phyloP scores from a whole-genome alignment of 208 protist species.

The Balamuthia mandrillaris region DNA sequence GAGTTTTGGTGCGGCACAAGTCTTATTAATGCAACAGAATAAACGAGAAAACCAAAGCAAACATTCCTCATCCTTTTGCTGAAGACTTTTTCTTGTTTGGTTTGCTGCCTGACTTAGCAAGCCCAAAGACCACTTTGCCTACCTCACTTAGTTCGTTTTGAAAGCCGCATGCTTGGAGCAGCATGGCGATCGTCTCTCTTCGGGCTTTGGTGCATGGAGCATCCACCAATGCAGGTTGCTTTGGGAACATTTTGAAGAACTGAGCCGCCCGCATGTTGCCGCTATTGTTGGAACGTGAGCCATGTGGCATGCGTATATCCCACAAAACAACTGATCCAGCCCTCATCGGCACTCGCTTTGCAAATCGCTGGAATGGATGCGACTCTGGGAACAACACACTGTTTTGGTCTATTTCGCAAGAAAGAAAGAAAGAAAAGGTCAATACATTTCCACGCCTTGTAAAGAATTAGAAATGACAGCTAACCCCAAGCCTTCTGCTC shows the following conservation, averaged over 20 bases:
- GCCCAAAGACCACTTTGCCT: not conserved
- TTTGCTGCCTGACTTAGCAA: too few species aligned
- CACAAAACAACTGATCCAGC: not conserved
- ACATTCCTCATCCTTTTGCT: too few species aligned
- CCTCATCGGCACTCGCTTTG: not conserved
- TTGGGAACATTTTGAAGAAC: constrained; percentile 1
- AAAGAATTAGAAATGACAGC: not conserved
- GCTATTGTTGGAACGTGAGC: not conserved
- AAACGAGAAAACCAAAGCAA: too few species aligned
- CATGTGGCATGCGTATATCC: not conserved
- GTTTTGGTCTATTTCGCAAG: not conserved
- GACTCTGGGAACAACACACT: not conserved
- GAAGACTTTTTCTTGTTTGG: too few species aligned
- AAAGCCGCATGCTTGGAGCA: not conserved
- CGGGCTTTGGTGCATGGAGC: not conserved
- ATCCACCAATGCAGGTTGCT: not conserved
- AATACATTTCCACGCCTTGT: not conserved
- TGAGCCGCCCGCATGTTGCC: not conserved
- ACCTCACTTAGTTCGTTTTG: not conserved
- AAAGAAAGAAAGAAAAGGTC: not conserved
- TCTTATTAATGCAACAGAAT: too few species aligned
- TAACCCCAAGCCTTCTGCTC: not conserved
- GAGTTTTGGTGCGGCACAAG: too few species aligned
- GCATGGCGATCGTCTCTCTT: not conserved
- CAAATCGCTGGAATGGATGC: not conserved